phyloP scores from a whole-genome alignment of 331 rosid genomes.

The Malus hybrid region DNA sequence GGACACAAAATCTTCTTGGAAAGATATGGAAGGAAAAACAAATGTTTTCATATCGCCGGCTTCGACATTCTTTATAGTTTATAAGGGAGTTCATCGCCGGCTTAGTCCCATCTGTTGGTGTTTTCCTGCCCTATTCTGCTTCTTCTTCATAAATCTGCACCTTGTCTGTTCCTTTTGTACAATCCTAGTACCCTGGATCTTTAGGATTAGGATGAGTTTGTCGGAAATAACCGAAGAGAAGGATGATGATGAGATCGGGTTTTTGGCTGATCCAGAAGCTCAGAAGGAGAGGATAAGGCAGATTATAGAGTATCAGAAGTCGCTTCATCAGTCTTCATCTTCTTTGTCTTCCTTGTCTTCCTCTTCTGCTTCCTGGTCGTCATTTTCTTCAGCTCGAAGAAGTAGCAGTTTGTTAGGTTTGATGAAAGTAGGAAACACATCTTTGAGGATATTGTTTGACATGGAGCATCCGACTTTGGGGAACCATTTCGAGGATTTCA shows the following conservation, averaged over 20 bases:
- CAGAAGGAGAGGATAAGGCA: slow-evolving; percentile 43
- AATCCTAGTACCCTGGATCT: neutral
- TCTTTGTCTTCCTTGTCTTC: slow-evolving; percentile 15
- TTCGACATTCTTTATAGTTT: neutral
- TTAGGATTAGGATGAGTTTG: slow-evolving; percentile 6
- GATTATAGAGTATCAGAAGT: slow-evolving; percentile 53
- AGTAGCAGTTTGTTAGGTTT: slow-evolving; percentile 47
- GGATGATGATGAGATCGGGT: slow-evolving; percentile 42
- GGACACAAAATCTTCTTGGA: neutral
- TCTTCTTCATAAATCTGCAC: slow-evolving; percentile 16
- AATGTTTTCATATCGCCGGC: slow-evolving; percentile 15
- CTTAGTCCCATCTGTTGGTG: neutral
- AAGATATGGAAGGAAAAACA: neutral
- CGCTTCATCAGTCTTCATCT: slow-evolving; percentile 29
- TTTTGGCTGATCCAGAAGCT: slow-evolving; percentile 35
- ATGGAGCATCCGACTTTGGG: slow-evolving; percentile 82
- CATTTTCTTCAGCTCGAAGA: slow-evolving; percentile 34
- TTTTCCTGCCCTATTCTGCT: neutral
- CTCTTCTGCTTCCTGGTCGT: slow-evolving; percentile 29
- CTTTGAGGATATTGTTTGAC: slow-evolving; percentile 71
- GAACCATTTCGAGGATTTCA: slow-evolving; percentile 41
- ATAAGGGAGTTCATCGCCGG: neutral
- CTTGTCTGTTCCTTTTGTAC: neutral
- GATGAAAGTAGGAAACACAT: slow-evolving; percentile 72
- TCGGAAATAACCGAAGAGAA: slow-evolving; percentile 50